Evolutionary conservation across 805 yeast genomes (phyloP).

Genomic region (Clavispora fructus): DNA sequence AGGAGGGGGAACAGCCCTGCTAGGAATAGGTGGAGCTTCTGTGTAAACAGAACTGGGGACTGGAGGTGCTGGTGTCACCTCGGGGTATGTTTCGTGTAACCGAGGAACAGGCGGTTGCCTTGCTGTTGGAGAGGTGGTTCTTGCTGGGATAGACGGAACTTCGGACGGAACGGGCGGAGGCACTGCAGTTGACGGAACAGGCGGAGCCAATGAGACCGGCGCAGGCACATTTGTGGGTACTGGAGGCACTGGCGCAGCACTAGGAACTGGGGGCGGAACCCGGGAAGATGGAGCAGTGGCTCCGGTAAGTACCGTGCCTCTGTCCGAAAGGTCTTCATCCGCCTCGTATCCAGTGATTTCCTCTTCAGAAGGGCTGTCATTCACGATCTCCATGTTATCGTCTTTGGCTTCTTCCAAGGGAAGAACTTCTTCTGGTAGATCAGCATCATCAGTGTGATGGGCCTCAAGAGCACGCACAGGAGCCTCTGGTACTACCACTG

Average conservation of each 20-base stretch:
- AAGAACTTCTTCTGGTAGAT: neutral
- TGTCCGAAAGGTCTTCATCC: conserved; percentile 47
- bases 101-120: neutral
- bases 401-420: neutral
- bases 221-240: neutral
- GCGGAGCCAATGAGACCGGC: neutral
- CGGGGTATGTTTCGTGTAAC: neutral
- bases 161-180: conserved; percentile 1
- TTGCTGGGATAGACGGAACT: neutral
- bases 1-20: conserved; percentile 14
- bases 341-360: conserved; percentile 64
- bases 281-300: neutral
- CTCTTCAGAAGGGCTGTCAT: conserved; percentile 7
- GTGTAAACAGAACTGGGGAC: neutral
- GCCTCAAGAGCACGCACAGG: no score
- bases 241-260: conserved; percentile 14
- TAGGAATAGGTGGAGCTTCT: conserved; percentile 8
- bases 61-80: neutral
- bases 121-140: neutral
- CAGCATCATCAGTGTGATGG: neutral
- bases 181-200: neutral
- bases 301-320: conserved; percentile 4
- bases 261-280: conserved; percentile 10
- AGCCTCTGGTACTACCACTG: no score
- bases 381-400: neutral